Percentiles rank a stretch among this genome's conserved stretches.
These are phyloP conservation scores for Seminavis robusta DNA, from an alignment of 108 stramenopile genomes.

Conservation along the genomic window DNA sequence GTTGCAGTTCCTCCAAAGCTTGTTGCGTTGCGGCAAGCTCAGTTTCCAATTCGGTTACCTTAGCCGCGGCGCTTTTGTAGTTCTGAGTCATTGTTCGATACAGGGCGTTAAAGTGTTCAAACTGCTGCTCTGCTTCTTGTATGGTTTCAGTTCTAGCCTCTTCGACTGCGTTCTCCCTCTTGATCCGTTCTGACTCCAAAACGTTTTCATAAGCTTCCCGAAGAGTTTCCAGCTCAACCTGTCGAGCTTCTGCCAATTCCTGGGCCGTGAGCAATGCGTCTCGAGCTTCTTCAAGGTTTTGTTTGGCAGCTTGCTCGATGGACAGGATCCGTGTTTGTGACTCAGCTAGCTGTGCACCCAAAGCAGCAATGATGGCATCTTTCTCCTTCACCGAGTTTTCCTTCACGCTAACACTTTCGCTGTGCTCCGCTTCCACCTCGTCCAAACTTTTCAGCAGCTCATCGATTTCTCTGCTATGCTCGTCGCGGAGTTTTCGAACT, in stretches of 20 bases:
- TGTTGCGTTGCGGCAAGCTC: constrained; percentile 31
- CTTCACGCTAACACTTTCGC: constrained; percentile 15
- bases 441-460: constrained; percentile 51
- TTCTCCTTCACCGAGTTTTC: constrained; percentile 38
- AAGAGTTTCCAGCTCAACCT: constrained; percentile 4
- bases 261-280: constrained; percentile 2
- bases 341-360: constrained; percentile 48
- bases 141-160: constrained; percentile 48
- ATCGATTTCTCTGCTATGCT: constrained; percentile 46
- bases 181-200: constrained; percentile 19
- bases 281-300: constrained; percentile 1
- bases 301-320: not conserved
- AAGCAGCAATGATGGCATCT: constrained; percentile 44
- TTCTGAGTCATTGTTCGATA: constrained; percentile 49
- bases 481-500: constrained; percentile 24
- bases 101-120: constrained; percentile 38
- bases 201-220: constrained; percentile 11
- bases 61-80: constrained; percentile 28
- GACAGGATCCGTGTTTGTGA: constrained; percentile 14
- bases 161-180: constrained; percentile 36
- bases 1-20: constrained; percentile 10
- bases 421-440: constrained; percentile 50
- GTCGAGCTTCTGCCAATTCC: constrained; percentile 4
- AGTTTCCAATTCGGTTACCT: constrained; percentile 24
- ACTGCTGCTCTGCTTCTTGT: constrained; percentile 45